Percentiles rank a stretch among this genome's conserved stretches.
Evolutionary conservation across 75 land plant species (phyloP).

Genomic region (Pinus tabuliformis): DNA sequence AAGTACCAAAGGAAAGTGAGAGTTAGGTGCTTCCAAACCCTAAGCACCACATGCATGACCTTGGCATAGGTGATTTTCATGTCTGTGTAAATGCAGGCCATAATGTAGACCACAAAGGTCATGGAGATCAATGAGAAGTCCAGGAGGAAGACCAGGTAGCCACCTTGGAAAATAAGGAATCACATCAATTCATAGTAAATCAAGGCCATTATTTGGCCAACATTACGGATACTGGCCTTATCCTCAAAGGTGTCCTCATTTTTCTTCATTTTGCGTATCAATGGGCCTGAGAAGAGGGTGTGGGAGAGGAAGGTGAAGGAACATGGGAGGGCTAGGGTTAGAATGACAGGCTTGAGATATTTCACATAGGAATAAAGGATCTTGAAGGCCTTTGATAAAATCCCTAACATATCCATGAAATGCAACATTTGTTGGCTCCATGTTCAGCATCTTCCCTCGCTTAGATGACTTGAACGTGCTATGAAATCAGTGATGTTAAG

Average conservation of each 20-base stretch:
- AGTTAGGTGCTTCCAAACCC: constrained; percentile 73
- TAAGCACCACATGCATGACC: constrained; percentile 68
- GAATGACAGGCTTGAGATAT: constrained; percentile 53
- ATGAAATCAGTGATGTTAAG: too few species aligned
- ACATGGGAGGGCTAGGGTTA: constrained; percentile 75
- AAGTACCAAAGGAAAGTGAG: constrained; percentile 77
- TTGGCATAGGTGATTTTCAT: constrained; percentile 59
- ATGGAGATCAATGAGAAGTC: constrained; percentile 97
- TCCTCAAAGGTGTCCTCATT: constrained; percentile 15
- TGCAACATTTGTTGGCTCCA: constrained; percentile 61
- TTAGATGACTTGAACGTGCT: background rate
- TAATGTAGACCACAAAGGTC: constrained; percentile 85
- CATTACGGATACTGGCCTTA: background rate
- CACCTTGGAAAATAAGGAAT: constrained; percentile 40
- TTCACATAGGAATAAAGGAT: constrained; percentile 39
- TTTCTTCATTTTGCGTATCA: constrained; percentile 35
- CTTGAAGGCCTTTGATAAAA: constrained; percentile 52
- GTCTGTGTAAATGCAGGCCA: constrained; percentile 90
- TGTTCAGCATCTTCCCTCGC: constrained; percentile 38
- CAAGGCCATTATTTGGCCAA: background rate
- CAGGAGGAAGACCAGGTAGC: constrained; percentile 77
- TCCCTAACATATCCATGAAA: constrained; percentile 31
- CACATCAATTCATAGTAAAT: constrained; percentile 24
- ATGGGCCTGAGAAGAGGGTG: constrained; percentile 68
- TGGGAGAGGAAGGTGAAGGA: constrained; percentile 79